Conservation (phyloP, 2,329 filamentous ascomycete genomes). For the Myriosclerotinia scirpicola region DNA sequence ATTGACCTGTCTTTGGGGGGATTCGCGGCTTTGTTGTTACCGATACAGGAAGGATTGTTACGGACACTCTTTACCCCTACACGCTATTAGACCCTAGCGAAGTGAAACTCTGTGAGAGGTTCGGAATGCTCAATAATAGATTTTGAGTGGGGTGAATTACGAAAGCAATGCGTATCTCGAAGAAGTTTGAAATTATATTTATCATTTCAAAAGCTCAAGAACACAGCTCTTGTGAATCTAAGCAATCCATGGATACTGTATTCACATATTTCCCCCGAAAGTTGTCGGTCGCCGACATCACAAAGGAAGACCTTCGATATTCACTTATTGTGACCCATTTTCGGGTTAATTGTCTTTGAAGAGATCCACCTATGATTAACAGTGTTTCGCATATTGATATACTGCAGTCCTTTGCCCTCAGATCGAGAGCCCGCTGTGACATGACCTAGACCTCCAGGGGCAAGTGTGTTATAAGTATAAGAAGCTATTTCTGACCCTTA, state of each 20-base stretch:
- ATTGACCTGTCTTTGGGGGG: constrained; percentile 8
- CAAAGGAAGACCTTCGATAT: not conserved
- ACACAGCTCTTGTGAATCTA: not conserved
- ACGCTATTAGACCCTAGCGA: constrained; percentile 6
- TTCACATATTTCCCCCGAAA: not conserved
- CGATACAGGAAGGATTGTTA: constrained; percentile 18
- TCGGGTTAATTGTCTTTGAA: not conserved
- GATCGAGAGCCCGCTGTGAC: not conserved
- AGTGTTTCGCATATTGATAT: constrained; percentile 7
- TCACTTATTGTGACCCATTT: constrained; percentile 14
- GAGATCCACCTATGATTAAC: not conserved
- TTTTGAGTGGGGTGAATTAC: constrained; percentile 17
- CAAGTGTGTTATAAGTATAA: not conserved
- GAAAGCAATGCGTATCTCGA: constrained; percentile 16
- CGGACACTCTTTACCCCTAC: constrained; percentile 1
- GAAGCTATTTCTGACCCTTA: not conserved
- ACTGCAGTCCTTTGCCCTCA: not conserved
- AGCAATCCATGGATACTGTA: too few species aligned
- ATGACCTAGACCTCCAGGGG: constrained; percentile 3
- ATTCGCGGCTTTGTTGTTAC: constrained; percentile 20
- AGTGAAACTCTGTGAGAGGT: constrained; percentile 7
- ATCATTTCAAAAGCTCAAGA: constrained; percentile 11
- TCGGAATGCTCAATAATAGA: constrained; percentile 6
- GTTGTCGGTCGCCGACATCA: constrained; percentile 12
- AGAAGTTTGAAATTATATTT: constrained; percentile 18